A percentile compares a stretch with the other conserved stretches of the same genome.
phyloP scores from a whole-genome alignment of 2,329 filamentous ascomycete genomes.

The Ambrosiella xylebori region DNA sequence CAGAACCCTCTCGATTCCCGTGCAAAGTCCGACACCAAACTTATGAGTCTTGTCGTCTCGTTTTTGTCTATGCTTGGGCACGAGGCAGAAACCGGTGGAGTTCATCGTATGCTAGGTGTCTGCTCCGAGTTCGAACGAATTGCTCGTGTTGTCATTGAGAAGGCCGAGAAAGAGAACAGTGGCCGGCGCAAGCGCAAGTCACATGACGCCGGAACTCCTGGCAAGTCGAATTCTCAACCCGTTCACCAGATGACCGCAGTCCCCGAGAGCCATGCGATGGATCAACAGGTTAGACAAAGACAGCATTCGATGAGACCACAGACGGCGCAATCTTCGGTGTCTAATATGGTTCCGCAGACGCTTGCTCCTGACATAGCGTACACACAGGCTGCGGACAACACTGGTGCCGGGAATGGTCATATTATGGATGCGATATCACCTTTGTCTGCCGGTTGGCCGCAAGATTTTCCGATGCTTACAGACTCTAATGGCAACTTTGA shows the following conservation, averaged over 20 bases:
- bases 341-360: conserved; percentile 1
- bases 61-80: conserved; percentile 81
- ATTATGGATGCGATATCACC: conserved; percentile 10
- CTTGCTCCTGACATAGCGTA: conserved; percentile 8
- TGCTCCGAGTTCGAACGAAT: conserved; percentile 96
- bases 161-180: conserved; percentile 68
- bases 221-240: conserved; percentile 12
- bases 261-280: conserved; percentile 12
- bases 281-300: background rate
- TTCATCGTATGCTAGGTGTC: conserved; percentile 83
- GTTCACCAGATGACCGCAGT: conserved; percentile 13
- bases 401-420: background rate
- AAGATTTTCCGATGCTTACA: conserved; percentile 24
- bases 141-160: conserved; percentile 76
- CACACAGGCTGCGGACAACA: background rate
- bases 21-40: conserved; percentile 69
- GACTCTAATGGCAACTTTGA: conserved; percentile 14
- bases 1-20: conserved; percentile 86
- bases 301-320: background rate
- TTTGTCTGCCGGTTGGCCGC: conserved; percentile 28
- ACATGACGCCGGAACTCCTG: conserved; percentile 26
- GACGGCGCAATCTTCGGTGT: background rate
- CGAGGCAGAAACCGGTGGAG: conserved; percentile 76
- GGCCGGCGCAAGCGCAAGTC: conserved; percentile 73
- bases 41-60: conserved; percentile 86